Base-by-base conservation (phyloP, 2,329 filamentous ascomycete genomes). In the Phyllosticta paracitricarpa region DNA sequence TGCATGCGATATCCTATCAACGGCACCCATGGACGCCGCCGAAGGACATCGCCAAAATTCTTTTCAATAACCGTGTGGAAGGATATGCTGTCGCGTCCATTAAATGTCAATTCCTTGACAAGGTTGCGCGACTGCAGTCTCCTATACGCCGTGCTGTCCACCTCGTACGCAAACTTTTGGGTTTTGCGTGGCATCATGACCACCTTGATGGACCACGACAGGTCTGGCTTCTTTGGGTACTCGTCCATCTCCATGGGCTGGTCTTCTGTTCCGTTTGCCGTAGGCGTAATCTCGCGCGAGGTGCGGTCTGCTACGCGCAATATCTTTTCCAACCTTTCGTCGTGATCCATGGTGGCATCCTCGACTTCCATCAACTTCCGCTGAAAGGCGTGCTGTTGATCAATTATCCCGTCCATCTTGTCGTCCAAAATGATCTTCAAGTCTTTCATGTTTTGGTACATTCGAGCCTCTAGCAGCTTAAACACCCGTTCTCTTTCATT, bases 11-110 rank as follows among this genome's bases (percentile, higher is more conserved):
- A 71, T 10, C 71, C 73, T 10, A 67, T 69, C 64, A 76, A 64
- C 28, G 74, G 74, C 70, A 74, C 75, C 74, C 74, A 76, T 6
- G 73, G 66, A 57, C 74, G 68, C 30, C 72, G 71, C 19, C 71
- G 71, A 26, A 76, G 65, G 53, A 75, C 65, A 28, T 67, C 66
- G 33, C 70, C 70, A 68, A 74, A 75, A 9, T 67, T 67, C 17
- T 65, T 69, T 63, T 76, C 73, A 56, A 76, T 68, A 22, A 67
- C 65, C 26, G 71, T 69, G 24, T 69, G 69, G 62, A 76, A 75
- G 59, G 69, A 71, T 3, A 69, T 69, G 58, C 71, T 72, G 62
- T 73, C 72, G 59, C 71, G 71, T 61, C 72, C 69, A 10, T 68
- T 65, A 33, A 76, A 72, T 1, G 72, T 69, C 56, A 75, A 65